phyloP scores from a whole-genome alignment of 106 monocot genomes.

The Vanilla planifolia region DNA sequence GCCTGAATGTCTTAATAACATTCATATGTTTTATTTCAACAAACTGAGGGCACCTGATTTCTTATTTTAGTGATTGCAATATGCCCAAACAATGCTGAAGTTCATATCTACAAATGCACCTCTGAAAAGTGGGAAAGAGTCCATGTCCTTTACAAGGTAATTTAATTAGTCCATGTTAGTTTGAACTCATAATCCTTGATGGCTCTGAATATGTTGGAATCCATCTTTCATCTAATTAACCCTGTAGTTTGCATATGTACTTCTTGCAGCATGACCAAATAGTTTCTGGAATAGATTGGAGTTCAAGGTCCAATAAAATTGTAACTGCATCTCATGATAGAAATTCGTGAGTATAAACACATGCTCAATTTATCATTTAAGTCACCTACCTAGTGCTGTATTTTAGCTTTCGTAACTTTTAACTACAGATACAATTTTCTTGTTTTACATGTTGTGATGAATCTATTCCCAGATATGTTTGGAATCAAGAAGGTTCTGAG shows the following conservation, averaged over 20 bases:
- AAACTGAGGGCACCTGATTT: constrained; percentile 3
- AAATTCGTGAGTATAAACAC: constrained; percentile 70
- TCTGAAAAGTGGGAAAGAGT: constrained; percentile 58
- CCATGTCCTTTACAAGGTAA: constrained; percentile 72
- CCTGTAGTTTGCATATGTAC: constrained; percentile 1
- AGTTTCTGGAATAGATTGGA: constrained; percentile 94
- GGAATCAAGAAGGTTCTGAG: constrained; percentile 81
- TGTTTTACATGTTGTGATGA: constrained; percentile 10
- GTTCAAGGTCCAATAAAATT: constrained; percentile 76
- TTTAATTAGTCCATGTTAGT: background rate
- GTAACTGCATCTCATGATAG: constrained; percentile 98
- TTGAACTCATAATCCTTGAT: background rate
- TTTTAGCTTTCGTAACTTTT: background rate
- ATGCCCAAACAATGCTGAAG: constrained; percentile 78
- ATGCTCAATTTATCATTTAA: background rate
- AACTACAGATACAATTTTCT: background rate
- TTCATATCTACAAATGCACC: constrained; percentile 56
- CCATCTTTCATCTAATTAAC: constrained; percentile 2
- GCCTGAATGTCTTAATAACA: too few relatives aligned
- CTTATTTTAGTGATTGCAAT: constrained; percentile 60
- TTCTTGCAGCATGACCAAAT: constrained; percentile 88
- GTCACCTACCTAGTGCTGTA: background rate
- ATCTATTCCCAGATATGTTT: constrained; percentile 69
- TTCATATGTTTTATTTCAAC: too few relatives aligned
- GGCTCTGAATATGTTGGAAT: constrained; percentile 1